phyloP scores from a whole-genome alignment of 441 rosid species.

The Arabidopsis hybrid region DNA sequence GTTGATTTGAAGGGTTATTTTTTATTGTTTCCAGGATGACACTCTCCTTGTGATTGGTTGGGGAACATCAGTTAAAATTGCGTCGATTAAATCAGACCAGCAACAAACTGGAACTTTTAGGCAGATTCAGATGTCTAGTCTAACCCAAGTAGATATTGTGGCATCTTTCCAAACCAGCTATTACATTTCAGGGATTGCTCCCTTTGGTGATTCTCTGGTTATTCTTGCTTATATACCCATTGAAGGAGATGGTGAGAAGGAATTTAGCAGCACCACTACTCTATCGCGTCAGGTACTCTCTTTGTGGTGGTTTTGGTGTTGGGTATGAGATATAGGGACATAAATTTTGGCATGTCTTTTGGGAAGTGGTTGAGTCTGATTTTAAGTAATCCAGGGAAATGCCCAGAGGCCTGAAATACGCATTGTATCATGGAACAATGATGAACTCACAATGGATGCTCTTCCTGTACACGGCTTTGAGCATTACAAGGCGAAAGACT shows the following conservation, averaged over 20 bases:
- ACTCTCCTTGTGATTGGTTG: conserved; percentile 95
- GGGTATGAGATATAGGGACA: conserved; percentile 3
- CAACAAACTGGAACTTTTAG: conserved; percentile 68
- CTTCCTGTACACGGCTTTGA: conserved; percentile 97
- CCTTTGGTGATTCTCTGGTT: conserved; percentile 98
- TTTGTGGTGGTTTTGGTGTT: conserved; percentile 23
- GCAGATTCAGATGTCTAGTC: conserved; percentile 60
- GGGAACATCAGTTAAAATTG: conserved; percentile 94
- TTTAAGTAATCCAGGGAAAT: conserved; percentile 70
- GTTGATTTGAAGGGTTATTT: not conserved
- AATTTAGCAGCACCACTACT: conserved; percentile 73
- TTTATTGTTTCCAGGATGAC: conserved; percentile 68
- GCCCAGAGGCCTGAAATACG: conserved; percentile 99
- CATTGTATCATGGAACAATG: conserved; percentile 90
- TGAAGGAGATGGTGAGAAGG: conserved; percentile 87
- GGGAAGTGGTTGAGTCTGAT: conserved; percentile 31
- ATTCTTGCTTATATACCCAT: conserved; percentile 92
- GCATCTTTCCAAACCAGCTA: conserved; percentile 99
- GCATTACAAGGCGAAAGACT: conserved; percentile 98
- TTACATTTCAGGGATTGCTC: conserved; percentile 99
- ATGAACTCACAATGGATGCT: conserved; percentile 98
- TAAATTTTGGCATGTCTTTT: conserved; percentile 20
- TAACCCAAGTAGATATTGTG: conserved; percentile 94
- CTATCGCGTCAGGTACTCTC: conserved; percentile 88
- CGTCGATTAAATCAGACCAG: conserved; percentile 76